A percentile compares a stretch with the other conserved stretches of the same genome.
phyloP scores from a whole-genome alignment of 345 rosid species.

The Citrus inodora region DNA sequence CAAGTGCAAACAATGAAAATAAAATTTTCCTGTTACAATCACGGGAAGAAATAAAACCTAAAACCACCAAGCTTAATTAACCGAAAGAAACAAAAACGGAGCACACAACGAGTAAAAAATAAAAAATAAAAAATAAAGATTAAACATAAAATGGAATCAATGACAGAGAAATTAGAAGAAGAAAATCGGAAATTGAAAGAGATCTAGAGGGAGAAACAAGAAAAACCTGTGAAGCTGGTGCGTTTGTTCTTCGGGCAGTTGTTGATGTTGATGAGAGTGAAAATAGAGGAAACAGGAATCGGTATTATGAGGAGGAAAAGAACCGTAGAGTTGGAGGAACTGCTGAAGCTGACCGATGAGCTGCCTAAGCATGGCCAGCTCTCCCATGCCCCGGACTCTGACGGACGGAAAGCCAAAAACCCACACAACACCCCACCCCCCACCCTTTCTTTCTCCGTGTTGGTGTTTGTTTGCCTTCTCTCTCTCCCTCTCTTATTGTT shows the following conservation, averaged over 20 bases:
- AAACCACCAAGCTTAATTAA: not conserved
- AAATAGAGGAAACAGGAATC: constrained; percentile 14
- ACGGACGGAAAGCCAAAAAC: not conserved
- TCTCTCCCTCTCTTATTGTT: constrained; percentile 17
- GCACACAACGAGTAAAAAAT: too few species aligned
- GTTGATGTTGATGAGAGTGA: constrained; percentile 10
- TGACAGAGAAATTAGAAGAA: not conserved
- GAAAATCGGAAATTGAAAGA: not conserved
- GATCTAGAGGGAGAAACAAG: not conserved
- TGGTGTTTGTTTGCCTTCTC: constrained; percentile 6
- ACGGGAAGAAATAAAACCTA: not conserved
- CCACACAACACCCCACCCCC: too few species aligned
- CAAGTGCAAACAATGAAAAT: not conserved
- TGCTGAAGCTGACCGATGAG: constrained; percentile 93
- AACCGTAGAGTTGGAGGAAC: constrained; percentile 69
- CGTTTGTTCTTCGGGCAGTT: not conserved
- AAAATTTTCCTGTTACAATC: not conserved
- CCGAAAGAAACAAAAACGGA: not conserved
- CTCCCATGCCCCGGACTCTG: constrained; percentile 68
- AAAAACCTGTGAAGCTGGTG: constrained; percentile 11
- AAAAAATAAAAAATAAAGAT: not conserved
- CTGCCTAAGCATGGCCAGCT: constrained; percentile 94
- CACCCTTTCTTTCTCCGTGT: constrained; percentile 2
- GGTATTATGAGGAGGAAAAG: constrained; percentile 37
- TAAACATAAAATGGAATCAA: not conserved